phyloP scores from a whole-genome alignment of 2,329 filamentous ascomycete genomes.

The Diplodia mutila region DNA sequence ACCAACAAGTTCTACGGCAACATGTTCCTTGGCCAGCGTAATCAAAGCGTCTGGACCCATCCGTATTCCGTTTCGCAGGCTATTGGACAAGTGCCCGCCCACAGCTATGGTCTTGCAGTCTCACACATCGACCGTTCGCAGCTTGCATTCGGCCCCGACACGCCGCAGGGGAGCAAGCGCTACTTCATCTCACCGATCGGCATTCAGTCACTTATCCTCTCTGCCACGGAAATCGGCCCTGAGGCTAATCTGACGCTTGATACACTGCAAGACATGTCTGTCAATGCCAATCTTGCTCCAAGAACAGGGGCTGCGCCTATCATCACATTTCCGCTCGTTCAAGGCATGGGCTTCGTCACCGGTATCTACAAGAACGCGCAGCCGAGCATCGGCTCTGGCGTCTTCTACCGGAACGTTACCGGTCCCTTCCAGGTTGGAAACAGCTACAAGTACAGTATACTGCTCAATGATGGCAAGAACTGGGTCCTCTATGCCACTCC shows the following conservation, averaged over 20 bases:
- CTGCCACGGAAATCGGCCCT: constrained; percentile 71
- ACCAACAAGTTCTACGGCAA: constrained; percentile 79
- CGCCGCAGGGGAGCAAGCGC: constrained; percentile 48
- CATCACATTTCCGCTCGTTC: constrained; percentile 79
- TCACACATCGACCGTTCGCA: constrained; percentile 74
- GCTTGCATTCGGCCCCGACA: constrained; percentile 63
- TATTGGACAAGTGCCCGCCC: constrained; percentile 53
- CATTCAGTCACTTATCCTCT: constrained; percentile 80
- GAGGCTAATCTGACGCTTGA: constrained; percentile 51
- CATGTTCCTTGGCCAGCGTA: constrained; percentile 76
- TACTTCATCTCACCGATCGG: constrained; percentile 86
- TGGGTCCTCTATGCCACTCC: constrained; percentile 83
- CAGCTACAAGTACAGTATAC: constrained; percentile 75
- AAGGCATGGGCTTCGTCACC: constrained; percentile 89
- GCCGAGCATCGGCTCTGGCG: constrained; percentile 73
- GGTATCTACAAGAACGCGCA: constrained; percentile 71
- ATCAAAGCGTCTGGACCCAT: constrained; percentile 71
- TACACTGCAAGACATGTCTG: constrained; percentile 54
- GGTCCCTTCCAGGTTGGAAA: constrained; percentile 44
- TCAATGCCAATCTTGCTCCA: constrained; percentile 69
- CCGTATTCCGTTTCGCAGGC: constrained; percentile 57
- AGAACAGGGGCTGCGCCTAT: constrained; percentile 51
- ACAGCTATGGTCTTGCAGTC: constrained; percentile 77
- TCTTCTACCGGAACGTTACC: constrained; percentile 72
- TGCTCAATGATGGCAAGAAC: constrained; percentile 67